These are phyloP conservation scores for Debaryomycetaceae sp. DNA, from an alignment of 1,139 yeast genomes.

Conservation along the genomic window DNA sequence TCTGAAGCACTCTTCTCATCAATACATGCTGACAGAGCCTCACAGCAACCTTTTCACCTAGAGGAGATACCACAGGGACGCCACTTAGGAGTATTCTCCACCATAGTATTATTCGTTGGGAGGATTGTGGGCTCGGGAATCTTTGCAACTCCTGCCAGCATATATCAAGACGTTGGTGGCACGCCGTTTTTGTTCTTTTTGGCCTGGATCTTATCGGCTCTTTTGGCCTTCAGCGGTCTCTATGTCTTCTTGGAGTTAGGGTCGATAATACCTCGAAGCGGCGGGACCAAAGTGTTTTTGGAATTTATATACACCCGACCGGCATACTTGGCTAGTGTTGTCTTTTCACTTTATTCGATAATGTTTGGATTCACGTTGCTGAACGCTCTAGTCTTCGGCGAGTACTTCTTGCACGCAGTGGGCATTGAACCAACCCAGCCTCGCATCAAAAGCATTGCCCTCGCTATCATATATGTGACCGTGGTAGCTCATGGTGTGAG, in stretches of 20 bases:
- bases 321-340: conserved; percentile 52
- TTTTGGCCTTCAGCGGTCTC: conserved; percentile 61
- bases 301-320: conserved; percentile 64
- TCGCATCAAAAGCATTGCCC: conserved; percentile 40
- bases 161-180: conserved; percentile 65
- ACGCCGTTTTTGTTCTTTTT: conserved; percentile 54
- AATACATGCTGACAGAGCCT: too few relatives aligned
- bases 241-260: conserved; percentile 67
- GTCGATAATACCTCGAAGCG: conserved; percentile 64
- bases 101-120: conserved; percentile 58
- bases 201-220: conserved; percentile 60
- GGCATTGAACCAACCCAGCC: conserved; percentile 38
- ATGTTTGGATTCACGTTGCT: conserved; percentile 63
- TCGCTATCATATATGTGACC: conserved; percentile 37
- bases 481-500: conserved; percentile 51
- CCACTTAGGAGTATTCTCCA: conserved; percentile 65
- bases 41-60: too few relatives aligned
- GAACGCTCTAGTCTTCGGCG: conserved; percentile 68
- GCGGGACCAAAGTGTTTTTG: conserved; percentile 69
- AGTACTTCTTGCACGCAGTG: conserved; percentile 51
- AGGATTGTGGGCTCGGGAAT: conserved; percentile 77
- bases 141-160: conserved; percentile 65
- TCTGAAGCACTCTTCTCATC: too few relatives aligned
- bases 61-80: conserved; percentile 72
- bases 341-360: conserved; percentile 53